Evolutionary conservation across 345 rosid species (phyloP).

Genomic region (Eucalyptus victrix): DNA sequence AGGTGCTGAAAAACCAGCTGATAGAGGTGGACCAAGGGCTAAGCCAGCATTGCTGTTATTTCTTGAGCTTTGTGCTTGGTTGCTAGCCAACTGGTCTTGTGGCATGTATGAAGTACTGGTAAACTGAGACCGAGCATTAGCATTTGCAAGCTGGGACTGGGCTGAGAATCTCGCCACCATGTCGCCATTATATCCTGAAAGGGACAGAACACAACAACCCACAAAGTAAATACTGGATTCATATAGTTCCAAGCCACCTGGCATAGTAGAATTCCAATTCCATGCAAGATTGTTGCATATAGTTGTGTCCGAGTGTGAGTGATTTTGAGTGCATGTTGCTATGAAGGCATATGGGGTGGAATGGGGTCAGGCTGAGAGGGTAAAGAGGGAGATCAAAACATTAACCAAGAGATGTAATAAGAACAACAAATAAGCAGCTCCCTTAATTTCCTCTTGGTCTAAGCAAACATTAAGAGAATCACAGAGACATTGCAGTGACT

Average conservation of each 20-base stretch:
- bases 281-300: neutral
- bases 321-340: neutral
- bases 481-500: neutral
- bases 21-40: conserved; percentile 68
- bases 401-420: neutral
- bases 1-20: conserved; percentile 35
- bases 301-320: neutral
- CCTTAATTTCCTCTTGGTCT: neutral
- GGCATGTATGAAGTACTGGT: conserved; percentile 20
- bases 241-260: neutral
- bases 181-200: conserved; percentile 47
- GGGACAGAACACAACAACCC: neutral
- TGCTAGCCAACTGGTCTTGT: conserved; percentile 36
- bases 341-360: neutral
- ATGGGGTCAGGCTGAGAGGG: neutral
- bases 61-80: conserved; percentile 33
- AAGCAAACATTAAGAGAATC: neutral
- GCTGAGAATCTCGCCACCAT: conserved; percentile 29
- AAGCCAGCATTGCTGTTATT: conserved; percentile 38
- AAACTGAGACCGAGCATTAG: conserved; percentile 39
- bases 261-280: neutral
- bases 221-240: neutral
- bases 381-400: neutral
- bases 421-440: neutral
- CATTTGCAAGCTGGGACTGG: conserved; percentile 38